Evolutionary conservation across 129 eudicot species (phyloP).

Genomic region (Oenanthe sinensis): DNA sequence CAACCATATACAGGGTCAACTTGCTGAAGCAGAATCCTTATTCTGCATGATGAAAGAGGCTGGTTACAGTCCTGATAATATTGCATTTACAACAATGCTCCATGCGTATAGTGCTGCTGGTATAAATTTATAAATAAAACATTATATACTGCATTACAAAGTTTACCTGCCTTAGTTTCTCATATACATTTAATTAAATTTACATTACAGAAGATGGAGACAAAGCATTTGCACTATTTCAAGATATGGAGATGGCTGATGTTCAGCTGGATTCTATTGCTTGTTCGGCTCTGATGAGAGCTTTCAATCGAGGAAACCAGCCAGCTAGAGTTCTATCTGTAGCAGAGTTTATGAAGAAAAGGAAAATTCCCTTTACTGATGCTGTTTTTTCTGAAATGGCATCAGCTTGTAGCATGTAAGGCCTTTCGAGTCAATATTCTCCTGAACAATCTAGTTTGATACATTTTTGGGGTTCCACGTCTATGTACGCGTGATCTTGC

Average conservation of each 20-base stretch:
- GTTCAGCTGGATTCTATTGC: slow-evolving; percentile 78
- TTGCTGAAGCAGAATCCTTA: slow-evolving; percentile 63
- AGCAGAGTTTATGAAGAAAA: slow-evolving; percentile 72
- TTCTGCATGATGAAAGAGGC: slow-evolving; percentile 63
- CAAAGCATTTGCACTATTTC: slow-evolving; percentile 57
- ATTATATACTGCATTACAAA: background rate
- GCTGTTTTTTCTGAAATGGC: slow-evolving; percentile 70
- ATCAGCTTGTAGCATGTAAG: slow-evolving; percentile 90
- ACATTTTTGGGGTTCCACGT: background rate
- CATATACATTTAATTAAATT: background rate
- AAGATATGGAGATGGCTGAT: slow-evolving; percentile 73
- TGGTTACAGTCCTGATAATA: slow-evolving; percentile 63
- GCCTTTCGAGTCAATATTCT: slow-evolving; percentile 9
- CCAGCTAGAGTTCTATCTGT: slow-evolving; percentile 63
- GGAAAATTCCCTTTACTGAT: slow-evolving; percentile 54
- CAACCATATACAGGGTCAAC: slow-evolving; percentile 48
- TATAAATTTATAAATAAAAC: slow-evolving; percentile 20
- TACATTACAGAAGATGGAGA: slow-evolving; percentile 61
- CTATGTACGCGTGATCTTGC: background rate
- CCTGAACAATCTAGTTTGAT: background rate
- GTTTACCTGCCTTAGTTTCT: background rate
- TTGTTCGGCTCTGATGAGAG: slow-evolving; percentile 90
- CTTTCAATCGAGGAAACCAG: slow-evolving; percentile 64
- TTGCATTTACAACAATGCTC: slow-evolving; percentile 80
- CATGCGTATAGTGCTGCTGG: slow-evolving; percentile 71